Percentiles rank a stretch among this genome's conserved stretches.
Evolutionary conservation across 768 basidiomycete species (phyloP).

Genomic region (Mycena olivaceomarginata): DNA sequence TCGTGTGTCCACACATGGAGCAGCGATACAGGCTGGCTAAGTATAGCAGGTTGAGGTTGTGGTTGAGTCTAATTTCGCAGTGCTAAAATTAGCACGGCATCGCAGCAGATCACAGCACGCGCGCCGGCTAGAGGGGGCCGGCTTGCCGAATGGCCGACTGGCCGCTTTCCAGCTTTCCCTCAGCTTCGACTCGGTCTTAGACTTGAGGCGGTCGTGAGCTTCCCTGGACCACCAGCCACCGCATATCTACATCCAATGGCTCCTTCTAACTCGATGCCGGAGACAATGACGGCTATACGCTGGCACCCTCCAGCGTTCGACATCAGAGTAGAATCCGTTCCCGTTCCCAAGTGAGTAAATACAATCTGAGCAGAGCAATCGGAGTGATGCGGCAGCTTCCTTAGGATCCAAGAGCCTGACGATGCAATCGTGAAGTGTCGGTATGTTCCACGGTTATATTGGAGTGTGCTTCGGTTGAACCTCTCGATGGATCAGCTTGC

Average conservation of each 20-base stretch:
- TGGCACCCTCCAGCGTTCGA: conserved; percentile 84
- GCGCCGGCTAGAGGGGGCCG: not conserved
- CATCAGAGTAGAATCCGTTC: conserved; percentile 79
- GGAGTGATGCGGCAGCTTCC: conserved; percentile 12
- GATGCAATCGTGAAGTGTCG: conserved; percentile 86
- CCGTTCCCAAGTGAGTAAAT: conserved; percentile 66
- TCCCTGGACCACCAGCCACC: not conserved
- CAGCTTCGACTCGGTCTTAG: too few species aligned
- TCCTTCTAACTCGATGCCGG: conserved; percentile 5
- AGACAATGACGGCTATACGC: conserved; percentile 65
- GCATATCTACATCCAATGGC: not conserved
- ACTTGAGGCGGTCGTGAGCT: not conserved
- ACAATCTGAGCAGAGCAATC: not conserved
- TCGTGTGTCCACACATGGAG: conserved; percentile 7
- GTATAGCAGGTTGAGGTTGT: not conserved
- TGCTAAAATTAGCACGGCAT: not conserved
- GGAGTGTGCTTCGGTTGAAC: conserved; percentile 7
- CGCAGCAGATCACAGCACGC: not conserved
- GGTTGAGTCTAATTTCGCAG: not conserved
- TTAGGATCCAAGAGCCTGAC: conserved; percentile 82
- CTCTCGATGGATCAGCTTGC: conserved; percentile 67
- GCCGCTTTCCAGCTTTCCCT: too few species aligned
- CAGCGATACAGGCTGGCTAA: not conserved
- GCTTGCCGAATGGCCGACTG: not conserved
- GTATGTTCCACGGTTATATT: conserved; percentile 56